These are phyloP conservation scores for Telopea speciosissima DNA, from an alignment of 177 flowering plant genomes.

Conservation along the genomic window DNA sequence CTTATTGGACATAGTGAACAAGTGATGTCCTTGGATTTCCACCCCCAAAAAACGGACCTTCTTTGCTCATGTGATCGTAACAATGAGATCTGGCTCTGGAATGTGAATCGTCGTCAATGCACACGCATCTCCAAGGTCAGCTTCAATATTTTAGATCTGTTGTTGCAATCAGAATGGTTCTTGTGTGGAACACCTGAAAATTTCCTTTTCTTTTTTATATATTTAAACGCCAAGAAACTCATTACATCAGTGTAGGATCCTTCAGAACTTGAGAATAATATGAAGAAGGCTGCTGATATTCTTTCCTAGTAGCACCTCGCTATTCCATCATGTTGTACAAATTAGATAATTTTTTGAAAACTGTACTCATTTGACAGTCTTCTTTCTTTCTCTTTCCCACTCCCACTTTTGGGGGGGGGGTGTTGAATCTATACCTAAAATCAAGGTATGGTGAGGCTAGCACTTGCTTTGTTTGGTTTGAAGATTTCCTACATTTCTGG, in stretches of 20 bases:
- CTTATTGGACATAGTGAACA: constrained; percentile 40
- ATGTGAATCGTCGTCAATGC: constrained; percentile 25
- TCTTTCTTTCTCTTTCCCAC: no score
- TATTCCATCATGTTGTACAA: no score
- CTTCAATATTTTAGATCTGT: not conserved
- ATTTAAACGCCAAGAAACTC: not conserved
- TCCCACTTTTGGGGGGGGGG: no score
- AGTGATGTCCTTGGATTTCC: constrained; percentile 53
- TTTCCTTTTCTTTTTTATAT: not conserved
- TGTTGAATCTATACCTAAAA: no score
- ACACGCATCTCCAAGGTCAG: constrained; percentile 31
- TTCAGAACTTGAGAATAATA: not conserved
- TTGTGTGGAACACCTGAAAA: not conserved
- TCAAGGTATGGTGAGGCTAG: no score
- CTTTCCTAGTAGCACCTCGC: no score
- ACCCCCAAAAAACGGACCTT: constrained; percentile 39
- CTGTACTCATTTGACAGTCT: no score
- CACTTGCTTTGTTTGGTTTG: no score
- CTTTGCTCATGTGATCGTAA: constrained; percentile 46
- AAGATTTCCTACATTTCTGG: no score
- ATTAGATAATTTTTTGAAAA: no score
- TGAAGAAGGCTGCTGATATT: not conserved
- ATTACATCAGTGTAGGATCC: not conserved
- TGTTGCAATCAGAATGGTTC: not conserved
- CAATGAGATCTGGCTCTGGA: constrained; percentile 47